phyloP scores from a whole-genome alignment of 257 asterid genomes.

The Marsdenia floribunda region DNA sequence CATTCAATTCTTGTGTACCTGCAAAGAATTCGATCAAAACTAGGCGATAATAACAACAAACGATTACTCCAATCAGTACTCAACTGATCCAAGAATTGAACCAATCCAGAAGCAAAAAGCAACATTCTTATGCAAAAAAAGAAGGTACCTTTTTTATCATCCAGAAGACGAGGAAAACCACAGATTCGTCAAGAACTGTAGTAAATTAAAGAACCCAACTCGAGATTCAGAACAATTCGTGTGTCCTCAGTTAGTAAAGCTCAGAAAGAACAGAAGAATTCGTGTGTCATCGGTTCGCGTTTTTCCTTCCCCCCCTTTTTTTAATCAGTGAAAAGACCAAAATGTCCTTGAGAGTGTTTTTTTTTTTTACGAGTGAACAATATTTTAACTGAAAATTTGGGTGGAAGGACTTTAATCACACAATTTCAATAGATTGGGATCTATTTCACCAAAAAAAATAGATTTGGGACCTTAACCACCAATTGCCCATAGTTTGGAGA shows the following conservation, averaged over 20 bases:
- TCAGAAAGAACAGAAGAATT: neutral
- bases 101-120: neutral
- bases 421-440: too few species aligned
- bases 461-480: too few species aligned
- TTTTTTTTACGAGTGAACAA: too few species aligned
- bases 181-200: neutral
- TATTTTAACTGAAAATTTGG: too few species aligned
- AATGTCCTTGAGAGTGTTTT: too few species aligned
- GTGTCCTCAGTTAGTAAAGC: slow-evolving; percentile 7
- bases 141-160: neutral
- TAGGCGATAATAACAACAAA: neutral
- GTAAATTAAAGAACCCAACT: neutral
- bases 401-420: too few species aligned
- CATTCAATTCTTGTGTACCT: slow-evolving; percentile 1
- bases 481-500: too few species aligned
- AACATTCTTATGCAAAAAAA: neutral
- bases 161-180: neutral
- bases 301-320: too few species aligned
- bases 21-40: slow-evolving; percentile 1
- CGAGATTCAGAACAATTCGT: neutral
- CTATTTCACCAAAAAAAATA: too few species aligned
- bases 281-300: too few species aligned
- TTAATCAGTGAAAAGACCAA: too few species aligned
- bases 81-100: neutral
- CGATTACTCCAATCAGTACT: neutral